Evolutionary conservation across 2,329 filamentous ascomycete genomes (phyloP).

Genomic region (Ilyonectria mors-panacis): DNA sequence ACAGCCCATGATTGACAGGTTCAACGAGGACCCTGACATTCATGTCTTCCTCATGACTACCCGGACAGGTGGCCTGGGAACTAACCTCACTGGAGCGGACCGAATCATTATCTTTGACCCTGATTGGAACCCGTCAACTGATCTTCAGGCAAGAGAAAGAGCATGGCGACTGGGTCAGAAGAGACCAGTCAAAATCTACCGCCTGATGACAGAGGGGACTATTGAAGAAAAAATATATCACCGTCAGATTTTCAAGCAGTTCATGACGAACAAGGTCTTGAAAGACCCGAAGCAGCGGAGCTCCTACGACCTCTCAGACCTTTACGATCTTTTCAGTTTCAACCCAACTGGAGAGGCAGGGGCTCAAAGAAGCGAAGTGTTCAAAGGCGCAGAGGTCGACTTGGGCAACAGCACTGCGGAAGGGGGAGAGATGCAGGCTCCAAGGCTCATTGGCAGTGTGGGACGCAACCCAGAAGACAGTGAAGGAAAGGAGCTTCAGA

Average conservation of each 20-base stretch:
- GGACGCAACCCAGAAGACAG: conserved; percentile 26
- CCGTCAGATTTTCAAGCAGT: conserved; percentile 98
- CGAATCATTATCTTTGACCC: conserved; percentile 98
- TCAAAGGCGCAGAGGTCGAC: conserved; percentile 85
- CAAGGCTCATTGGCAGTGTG: conserved; percentile 28
- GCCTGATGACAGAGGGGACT: conserved; percentile 97
- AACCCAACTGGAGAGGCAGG: conserved; percentile 65
- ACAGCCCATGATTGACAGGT: conserved; percentile 92
- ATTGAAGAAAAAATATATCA: conserved; percentile 99
- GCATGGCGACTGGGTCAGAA: conserved; percentile 98
- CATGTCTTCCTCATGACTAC: conserved; percentile 96
- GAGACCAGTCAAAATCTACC: conserved; percentile 94
- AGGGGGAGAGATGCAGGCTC: conserved; percentile 7
- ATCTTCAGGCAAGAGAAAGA: conserved; percentile 93
- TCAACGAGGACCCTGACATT: conserved; percentile 85
- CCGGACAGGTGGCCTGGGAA: conserved; percentile 92
- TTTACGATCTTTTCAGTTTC: conserved; percentile 90
- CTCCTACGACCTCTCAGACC: conserved; percentile 88
- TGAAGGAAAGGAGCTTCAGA: conserved; percentile 60
- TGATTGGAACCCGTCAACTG: conserved; percentile 98
- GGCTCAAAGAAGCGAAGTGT: conserved; percentile 88
- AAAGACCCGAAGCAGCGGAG: conserved; percentile 95
- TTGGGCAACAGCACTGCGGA: conserved; percentile 37
- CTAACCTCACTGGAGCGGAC: conserved; percentile 95
- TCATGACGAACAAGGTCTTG: conserved; percentile 95